Percentiles rank a stretch among this genome's conserved stretches.
Conservation (phyloP, 768 basidiomycete species). For the Kwoniella europaea region DNA sequence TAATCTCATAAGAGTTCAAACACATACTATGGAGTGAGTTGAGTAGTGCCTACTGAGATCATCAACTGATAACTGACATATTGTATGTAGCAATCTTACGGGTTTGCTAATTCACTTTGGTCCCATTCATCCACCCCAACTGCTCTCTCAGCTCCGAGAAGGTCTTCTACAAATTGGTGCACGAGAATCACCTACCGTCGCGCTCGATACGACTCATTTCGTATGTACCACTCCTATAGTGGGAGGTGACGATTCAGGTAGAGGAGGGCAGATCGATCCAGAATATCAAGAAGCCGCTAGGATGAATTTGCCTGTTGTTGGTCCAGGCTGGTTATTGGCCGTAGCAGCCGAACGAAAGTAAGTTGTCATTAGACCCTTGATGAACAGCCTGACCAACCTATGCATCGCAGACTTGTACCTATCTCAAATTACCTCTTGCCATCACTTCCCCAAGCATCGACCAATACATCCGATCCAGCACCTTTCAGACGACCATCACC, state of each 20-base stretch:
- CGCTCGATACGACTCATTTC: slow-evolving; percentile 98
- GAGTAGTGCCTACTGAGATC: not conserved
- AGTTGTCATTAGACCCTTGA: no score
- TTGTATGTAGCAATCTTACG: slow-evolving; percentile 72
- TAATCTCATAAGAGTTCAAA: slow-evolving; percentile 78
- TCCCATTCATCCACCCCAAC: slow-evolving; percentile 74
- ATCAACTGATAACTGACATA: not conserved
- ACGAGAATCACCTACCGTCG: slow-evolving; percentile 87
- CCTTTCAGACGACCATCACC: slow-evolving; percentile 54
- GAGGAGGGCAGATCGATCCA: slow-evolving; percentile 67
- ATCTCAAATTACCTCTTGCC: slow-evolving; percentile 51
- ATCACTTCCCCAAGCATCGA: slow-evolving; percentile 32
- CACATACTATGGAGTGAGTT: slow-evolving; percentile 76
- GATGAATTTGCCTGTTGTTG: slow-evolving; percentile 90
- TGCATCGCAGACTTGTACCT: slow-evolving; percentile 48
- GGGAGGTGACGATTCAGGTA: slow-evolving; percentile 59
- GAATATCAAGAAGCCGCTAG: slow-evolving; percentile 95
- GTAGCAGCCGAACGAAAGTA: slow-evolving; percentile 84
- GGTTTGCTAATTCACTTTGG: slow-evolving; percentile 96
- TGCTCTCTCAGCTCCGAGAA: slow-evolving; percentile 79
- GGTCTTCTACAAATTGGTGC: slow-evolving; percentile 85
- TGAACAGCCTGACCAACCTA: no score
- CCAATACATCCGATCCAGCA: slow-evolving; percentile 35
- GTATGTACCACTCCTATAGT: slow-evolving; percentile 87
- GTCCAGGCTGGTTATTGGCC: slow-evolving; percentile 92